Evolutionary conservation across 2,329 filamentous ascomycete species (phyloP).

Genomic region (Pseudopyricularia cyperi): DNA sequence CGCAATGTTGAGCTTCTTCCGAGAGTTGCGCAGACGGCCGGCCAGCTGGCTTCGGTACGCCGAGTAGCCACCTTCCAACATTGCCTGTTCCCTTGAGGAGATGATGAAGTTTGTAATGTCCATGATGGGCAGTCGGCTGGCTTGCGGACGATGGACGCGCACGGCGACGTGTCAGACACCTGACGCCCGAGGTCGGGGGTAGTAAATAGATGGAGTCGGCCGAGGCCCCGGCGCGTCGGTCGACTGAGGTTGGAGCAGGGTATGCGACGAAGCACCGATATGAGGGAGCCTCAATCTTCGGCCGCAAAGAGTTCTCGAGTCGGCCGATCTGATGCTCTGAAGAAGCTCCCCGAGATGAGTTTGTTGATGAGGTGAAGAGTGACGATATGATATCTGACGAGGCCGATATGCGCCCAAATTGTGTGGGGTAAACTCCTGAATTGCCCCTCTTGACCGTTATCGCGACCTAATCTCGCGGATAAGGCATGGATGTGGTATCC

Average conservation of each 20-base stretch:
- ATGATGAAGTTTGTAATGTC: conserved; percentile 81
- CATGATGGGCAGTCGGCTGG: conserved; percentile 37
- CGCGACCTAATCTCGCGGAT: not conserved
- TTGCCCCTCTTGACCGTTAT: not conserved
- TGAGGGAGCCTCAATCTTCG: not conserved
- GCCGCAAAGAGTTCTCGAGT: not conserved
- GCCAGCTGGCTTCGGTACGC: conserved; percentile 71
- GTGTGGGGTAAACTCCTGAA: conserved; percentile 1
- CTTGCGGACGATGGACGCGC: not conserved
- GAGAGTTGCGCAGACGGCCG: conserved; percentile 68
- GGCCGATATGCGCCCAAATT: conserved; percentile 1
- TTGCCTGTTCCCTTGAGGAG: conserved; percentile 65
- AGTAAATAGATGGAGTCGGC: not conserved
- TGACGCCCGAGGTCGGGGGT: not conserved
- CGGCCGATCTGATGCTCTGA: not conserved
- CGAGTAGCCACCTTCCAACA: conserved; percentile 79
- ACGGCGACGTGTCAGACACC: not conserved
- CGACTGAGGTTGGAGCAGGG: not conserved
- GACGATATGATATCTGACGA: not conserved
- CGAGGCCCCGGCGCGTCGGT: not conserved
- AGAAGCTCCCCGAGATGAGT: not conserved
- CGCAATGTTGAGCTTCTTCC: conserved; percentile 73
- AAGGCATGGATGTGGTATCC: not conserved
- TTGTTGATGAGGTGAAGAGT: not conserved
- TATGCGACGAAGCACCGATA: not conserved